Evolutionary conservation across 108 stramenopile species (phyloP).

Genomic region (Skeletonema marinoi): DNA sequence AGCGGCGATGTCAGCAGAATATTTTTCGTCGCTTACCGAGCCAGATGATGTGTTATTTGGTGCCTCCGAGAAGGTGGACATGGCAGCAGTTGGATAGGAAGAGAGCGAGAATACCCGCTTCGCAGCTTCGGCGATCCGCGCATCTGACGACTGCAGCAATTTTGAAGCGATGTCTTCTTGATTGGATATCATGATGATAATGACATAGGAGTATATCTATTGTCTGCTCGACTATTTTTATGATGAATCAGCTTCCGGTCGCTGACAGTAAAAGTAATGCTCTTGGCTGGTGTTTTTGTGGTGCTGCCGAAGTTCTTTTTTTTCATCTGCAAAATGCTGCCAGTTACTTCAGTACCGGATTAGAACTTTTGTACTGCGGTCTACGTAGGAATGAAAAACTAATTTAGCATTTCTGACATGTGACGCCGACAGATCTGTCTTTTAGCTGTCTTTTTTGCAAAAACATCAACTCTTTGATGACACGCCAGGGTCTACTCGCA

Average conservation of each 20-base stretch:
- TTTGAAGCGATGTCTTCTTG: constrained; percentile 42
- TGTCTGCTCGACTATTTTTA: not conserved
- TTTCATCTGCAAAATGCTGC: not conserved
- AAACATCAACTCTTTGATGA: not conserved
- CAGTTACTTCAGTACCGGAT: not conserved
- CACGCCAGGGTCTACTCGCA: too few relatives aligned
- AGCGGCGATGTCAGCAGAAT: not conserved
- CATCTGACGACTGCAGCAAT: constrained; percentile 43
- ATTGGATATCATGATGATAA: not conserved
- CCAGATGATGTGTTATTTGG: not conserved
- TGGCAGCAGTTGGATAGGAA: not conserved
- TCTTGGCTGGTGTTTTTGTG: not conserved
- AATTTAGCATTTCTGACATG: constrained; percentile 1
- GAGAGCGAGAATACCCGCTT: constrained; percentile 45
- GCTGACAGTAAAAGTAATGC: not conserved
- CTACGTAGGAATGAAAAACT: not conserved
- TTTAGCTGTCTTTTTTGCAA: not conserved
- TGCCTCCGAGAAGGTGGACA: not conserved
- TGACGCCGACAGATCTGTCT: not conserved
- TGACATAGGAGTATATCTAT: not conserved
- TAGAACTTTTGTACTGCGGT: not conserved
- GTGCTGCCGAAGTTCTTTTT: not conserved
- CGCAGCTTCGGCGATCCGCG: constrained; percentile 48
- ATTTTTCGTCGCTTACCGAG: not conserved
- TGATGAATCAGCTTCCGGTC: not conserved